A percentile compares a stretch with the other conserved stretches of the same genome.
Evolutionary conservation across 768 basidiomycete species (phyloP).

Genomic region (Roridomyces roridus): DNA sequence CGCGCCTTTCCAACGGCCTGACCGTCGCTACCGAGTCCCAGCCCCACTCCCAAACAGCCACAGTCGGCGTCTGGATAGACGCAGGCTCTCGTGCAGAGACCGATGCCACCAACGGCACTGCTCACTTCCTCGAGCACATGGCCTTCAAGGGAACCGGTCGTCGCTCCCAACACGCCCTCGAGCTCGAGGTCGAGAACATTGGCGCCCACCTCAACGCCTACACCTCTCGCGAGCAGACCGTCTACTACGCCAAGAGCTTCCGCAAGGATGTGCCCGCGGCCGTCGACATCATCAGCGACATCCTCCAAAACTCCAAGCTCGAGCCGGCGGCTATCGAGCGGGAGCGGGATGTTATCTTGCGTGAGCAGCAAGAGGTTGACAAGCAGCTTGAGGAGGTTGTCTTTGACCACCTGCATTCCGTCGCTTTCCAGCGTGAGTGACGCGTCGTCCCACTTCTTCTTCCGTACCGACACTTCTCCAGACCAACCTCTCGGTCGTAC

Average conservation of each 20-base stretch:
- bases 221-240: constrained; percentile 98
- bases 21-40: constrained; percentile 94
- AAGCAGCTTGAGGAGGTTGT: constrained; percentile 99
- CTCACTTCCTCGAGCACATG: constrained; percentile 99
- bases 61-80: constrained; percentile 99
- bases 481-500: constrained; percentile 96
- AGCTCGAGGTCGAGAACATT: constrained; percentile 97
- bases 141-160: constrained; percentile 95
- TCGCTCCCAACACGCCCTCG: constrained; percentile 87
- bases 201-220: constrained; percentile 98
- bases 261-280: constrained; percentile 89
- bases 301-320: constrained; percentile 95
- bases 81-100: constrained; percentile 98
- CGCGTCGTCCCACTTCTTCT: no score
- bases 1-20: constrained; percentile 93
- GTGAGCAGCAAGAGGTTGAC: constrained; percentile 99
- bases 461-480: constrained; percentile 34
- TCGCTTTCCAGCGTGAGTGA: constrained; percentile 90
- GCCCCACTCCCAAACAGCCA: constrained; percentile 92
- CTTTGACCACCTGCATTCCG: constrained; percentile 96
- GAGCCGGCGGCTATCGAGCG: constrained; percentile 88
- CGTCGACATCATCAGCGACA: constrained; percentile 98
- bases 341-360: constrained; percentile 94
- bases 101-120: constrained; percentile 92
- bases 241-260: constrained; percentile 99